phyloP scores from a whole-genome alignment of 441 rosid species.

The Breynia disticha region DNA sequence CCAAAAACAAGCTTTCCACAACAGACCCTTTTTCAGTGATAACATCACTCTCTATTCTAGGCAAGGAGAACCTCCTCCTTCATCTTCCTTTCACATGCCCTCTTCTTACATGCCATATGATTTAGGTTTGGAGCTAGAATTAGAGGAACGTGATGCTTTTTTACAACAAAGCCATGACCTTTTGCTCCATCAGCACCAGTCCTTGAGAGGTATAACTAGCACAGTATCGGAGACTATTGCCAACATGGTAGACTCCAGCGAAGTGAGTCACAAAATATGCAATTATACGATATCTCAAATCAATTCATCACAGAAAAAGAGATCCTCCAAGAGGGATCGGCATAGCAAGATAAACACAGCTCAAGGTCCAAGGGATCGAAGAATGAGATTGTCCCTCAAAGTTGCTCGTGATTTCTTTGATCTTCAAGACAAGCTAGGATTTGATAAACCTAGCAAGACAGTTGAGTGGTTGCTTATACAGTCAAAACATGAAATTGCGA shows the following conservation, averaged over 20 bases:
- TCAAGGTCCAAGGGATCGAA: constrained; percentile 72
- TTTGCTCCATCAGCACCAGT: constrained; percentile 11
- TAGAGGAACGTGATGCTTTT: constrained; percentile 18
- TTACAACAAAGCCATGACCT: constrained; percentile 25
- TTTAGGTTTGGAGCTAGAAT: constrained; percentile 14
- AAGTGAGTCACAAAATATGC: constrained; percentile 1
- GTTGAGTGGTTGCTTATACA: constrained; percentile 76
- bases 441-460: constrained; percentile 83
- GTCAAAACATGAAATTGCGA: constrained; percentile 47
- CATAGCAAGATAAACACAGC: constrained; percentile 91
- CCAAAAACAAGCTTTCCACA: constrained; percentile 23
- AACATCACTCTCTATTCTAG: constrained; percentile 15
- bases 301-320: constrained; percentile 20
- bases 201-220: constrained; percentile 14
- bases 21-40: constrained; percentile 34
- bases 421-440: constrained; percentile 76
- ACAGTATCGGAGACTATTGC: constrained; percentile 22
- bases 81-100: constrained; percentile 30
- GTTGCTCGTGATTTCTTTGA: constrained; percentile 72
- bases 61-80: constrained; percentile 19
- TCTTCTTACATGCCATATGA: constrained; percentile 33
- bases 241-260: constrained; percentile 27
- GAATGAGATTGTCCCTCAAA: constrained; percentile 82
- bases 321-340: constrained; percentile 53
- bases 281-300: neutral